Evolutionary conservation across 2,329 filamentous ascomycete species (phyloP), one percentile per base, ranked within the genome.

Genomic region (Scleromitrula shiraiana): DNA sequence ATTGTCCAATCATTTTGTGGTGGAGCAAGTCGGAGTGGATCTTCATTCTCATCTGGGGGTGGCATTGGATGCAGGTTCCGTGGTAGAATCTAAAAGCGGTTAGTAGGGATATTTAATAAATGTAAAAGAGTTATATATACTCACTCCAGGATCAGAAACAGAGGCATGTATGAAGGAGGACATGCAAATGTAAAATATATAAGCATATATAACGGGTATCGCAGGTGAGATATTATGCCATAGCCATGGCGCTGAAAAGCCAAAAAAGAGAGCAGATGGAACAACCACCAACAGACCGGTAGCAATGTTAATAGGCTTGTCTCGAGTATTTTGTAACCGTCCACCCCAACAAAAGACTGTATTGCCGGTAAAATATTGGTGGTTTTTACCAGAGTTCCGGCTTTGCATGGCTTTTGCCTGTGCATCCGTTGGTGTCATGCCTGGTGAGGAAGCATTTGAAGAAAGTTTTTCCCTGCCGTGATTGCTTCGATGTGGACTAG

Each of bases 161-260:
- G 93, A 96, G 4, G 91, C 93, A 68, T 96, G 91, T 47, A 96
- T 62, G 62, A 97, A 98, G 3, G 93, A 97, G 20, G 90, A 95
- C 40, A 96, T 73, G 67, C 87, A 94, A 23, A 98, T 74, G 64
- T 85, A 90, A 61, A 88, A 88, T n/a, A 96, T 62, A 64, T 98
- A 98, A 45, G 81, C 90, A 69, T 95, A 97, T 36, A 88, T 67
- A 58, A 97, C 80, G 44, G 93, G 93, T 59, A 97, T 80, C 45
- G 88, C 87, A 3, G 91, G 91, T 0, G 91, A 87, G 10, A 82
- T 86, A 63, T 93, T 95, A 57, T 95, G 71, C 72, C 95, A 96
- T 67, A 96, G 80, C 61, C 89, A 74, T 7, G 76, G 69, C 37
- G 87, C 85, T 69, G 82, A 85, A 56, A 95, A 78, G 53, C 85